Percentiles rank a stretch among this genome's conserved stretches.
These are phyloP conservation scores for Trichoderma citrinoviride DNA, from an alignment of 2,329 filamentous ascomycete species.

Conservation along the genomic window DNA sequence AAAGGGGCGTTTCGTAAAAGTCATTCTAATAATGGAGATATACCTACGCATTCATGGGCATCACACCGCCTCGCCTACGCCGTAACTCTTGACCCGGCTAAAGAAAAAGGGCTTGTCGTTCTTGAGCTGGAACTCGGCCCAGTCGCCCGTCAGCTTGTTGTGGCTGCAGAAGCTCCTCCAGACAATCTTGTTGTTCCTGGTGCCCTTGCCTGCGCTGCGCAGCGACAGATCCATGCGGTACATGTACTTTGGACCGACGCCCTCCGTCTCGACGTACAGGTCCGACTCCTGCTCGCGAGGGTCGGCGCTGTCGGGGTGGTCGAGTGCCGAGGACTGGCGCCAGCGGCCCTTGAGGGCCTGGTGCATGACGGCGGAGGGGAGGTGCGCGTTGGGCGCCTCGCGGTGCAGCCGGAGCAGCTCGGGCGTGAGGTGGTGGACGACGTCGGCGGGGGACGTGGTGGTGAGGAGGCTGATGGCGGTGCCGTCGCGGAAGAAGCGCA, in stretches of 20 bases:
- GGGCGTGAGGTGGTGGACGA: constrained; percentile 78
- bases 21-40: not conserved
- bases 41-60: not conserved
- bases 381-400: constrained; percentile 31
- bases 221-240: constrained; percentile 79
- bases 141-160: constrained; percentile 85
- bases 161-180: constrained; percentile 94
- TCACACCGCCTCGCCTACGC: constrained; percentile 32
- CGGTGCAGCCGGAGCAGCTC: constrained; percentile 58
- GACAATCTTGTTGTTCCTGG: constrained; percentile 78
- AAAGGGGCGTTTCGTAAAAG: not conserved
- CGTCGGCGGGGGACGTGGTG: constrained; percentile 77
- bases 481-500: constrained; percentile 91
- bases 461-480: constrained; percentile 77
- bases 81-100: constrained; percentile 64
- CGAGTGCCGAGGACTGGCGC: constrained; percentile 44
- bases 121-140: constrained; percentile 71
- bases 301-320: constrained; percentile 28
- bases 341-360: constrained; percentile 60
- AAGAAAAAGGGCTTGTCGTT: constrained; percentile 67
- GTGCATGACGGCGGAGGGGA: constrained; percentile 59
- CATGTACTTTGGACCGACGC: constrained; percentile 72
- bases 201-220: constrained; percentile 58
- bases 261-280: constrained; percentile 82
- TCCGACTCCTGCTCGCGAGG: constrained; percentile 56